Percentiles rank a stretch among this genome's conserved stretches.
These are phyloP conservation scores for Scheffersomyces stambukii DNA, from an alignment of 1,139 yeast species.

Conservation along the genomic window DNA sequence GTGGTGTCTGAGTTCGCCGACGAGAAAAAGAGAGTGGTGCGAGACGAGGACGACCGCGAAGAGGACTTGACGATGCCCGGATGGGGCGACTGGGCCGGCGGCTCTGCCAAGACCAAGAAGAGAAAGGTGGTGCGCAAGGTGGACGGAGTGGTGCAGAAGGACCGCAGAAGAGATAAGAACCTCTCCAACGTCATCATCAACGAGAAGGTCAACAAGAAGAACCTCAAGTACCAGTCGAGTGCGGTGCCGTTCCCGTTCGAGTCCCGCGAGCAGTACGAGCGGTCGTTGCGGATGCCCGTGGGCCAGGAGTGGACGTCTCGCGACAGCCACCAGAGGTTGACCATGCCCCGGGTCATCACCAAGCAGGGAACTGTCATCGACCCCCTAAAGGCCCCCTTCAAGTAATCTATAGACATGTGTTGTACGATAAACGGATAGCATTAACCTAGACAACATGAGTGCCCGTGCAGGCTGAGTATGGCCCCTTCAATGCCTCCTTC, in stretches of 20 bases:
- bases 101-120: conserved; percentile 56
- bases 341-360: conserved; percentile 83
- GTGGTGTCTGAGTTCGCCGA: conserved; percentile 73
- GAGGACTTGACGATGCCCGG: conserved; percentile 89
- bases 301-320: conserved; percentile 97
- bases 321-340: conserved; percentile 78
- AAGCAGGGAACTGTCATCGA: conserved; percentile 89
- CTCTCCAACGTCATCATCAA: conserved; percentile 81
- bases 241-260: conserved; percentile 94
- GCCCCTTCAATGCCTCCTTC: no score
- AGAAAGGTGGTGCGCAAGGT: conserved; percentile 62
- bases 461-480: no score
- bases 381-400: conserved; percentile 75
- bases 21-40: conserved; percentile 64
- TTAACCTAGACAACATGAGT: no score
- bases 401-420: conserved; percentile 23
- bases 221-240: conserved; percentile 75
- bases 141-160: conserved; percentile 67
- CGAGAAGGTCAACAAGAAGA: conserved; percentile 82
- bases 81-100: conserved; percentile 86
- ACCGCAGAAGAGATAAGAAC: conserved; percentile 74
- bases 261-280: conserved; percentile 88
- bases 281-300: conserved; percentile 90
- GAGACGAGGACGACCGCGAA: conserved; percentile 83
- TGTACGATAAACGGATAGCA: no score